Evolutionary conservation across 345 rosid species (phyloP).

Genomic region (Eucalyptus erythrocorys): DNA sequence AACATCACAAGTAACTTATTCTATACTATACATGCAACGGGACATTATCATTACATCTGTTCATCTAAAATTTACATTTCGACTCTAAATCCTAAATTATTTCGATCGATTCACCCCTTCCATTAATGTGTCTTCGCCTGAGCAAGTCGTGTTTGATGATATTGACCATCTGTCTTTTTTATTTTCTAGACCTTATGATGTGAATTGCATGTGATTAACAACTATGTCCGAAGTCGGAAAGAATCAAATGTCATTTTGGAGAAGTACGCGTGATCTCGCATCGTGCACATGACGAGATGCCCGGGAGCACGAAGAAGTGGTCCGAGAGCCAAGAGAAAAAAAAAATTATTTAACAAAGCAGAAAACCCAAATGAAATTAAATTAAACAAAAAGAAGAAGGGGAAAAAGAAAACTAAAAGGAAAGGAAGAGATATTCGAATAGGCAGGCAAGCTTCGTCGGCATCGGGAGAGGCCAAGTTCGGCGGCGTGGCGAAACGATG

Average conservation of each 20-base stretch:
- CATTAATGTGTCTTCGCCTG: rapidly evolving
- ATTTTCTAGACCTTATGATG: no score
- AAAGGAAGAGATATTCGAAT: background rate
- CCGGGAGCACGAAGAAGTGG: background rate
- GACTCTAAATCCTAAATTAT: background rate
- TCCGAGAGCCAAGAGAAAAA: background rate
- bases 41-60: rapidly evolving
- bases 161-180: rapidly evolving
- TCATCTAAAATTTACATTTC: rapidly evolving
- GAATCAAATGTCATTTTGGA: background rate
- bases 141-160: background rate
- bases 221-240: background rate
- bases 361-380: background rate
- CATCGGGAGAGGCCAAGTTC: background rate
- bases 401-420: background rate
- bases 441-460: background rate
- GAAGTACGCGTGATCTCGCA: background rate
- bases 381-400: background rate
- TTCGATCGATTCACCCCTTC: background rate
- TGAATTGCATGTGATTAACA: background rate
- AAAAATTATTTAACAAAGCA: background rate
- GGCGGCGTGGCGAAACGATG: background rate
- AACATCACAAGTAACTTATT: background rate
- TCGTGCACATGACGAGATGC: background rate
- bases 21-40: rapidly evolving